These are phyloP conservation scores for Mucor circinelloides DNA, from an alignment of 371 early-diverging fungal genomes.

Conservation along the genomic window DNA sequence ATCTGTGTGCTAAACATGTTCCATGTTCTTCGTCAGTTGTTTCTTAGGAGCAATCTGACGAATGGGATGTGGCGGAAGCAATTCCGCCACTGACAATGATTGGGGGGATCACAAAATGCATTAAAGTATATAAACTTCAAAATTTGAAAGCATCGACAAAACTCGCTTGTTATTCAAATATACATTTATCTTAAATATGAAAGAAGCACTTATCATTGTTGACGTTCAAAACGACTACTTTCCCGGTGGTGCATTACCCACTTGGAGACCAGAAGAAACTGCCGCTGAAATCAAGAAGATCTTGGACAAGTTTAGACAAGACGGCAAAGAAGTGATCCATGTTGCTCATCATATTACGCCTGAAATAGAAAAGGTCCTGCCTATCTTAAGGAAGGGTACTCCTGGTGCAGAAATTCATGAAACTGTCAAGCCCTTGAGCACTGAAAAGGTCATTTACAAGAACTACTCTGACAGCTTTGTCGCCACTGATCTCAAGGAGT, in stretches of 20 bases:
- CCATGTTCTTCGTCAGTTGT: too few species aligned
- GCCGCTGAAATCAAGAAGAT: background rate
- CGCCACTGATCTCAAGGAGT: slow-evolving; percentile 12
- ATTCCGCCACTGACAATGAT: too few species aligned
- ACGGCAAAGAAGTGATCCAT: slow-evolving; percentile 6
- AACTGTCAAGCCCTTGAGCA: background rate
- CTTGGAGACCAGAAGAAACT: slow-evolving; percentile 5
- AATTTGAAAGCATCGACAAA: too few species aligned
- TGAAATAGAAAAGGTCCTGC: background rate
- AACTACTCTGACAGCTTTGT: slow-evolving; percentile 4
- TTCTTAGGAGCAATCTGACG: too few species aligned
- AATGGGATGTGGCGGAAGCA: too few species aligned
- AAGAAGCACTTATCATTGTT: slow-evolving; percentile 17
- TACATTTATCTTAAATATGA: too few species aligned
- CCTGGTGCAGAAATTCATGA: slow-evolving; percentile 3
- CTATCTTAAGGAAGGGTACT: background rate
- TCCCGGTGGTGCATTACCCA: slow-evolving; percentile 7
- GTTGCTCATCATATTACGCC: background rate
- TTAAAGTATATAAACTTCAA: too few species aligned
- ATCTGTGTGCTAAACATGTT: too few species aligned
- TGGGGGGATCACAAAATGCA: too few species aligned
- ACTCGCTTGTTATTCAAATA: too few species aligned
- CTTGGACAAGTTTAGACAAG: slow-evolving; percentile 10
- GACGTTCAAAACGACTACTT: slow-evolving; percentile 19
- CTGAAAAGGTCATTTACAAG: slow-evolving; percentile 9